Conservation (phyloP, 2,329 filamentous ascomycete species). For the Harringtonia lauricola region DNA sequence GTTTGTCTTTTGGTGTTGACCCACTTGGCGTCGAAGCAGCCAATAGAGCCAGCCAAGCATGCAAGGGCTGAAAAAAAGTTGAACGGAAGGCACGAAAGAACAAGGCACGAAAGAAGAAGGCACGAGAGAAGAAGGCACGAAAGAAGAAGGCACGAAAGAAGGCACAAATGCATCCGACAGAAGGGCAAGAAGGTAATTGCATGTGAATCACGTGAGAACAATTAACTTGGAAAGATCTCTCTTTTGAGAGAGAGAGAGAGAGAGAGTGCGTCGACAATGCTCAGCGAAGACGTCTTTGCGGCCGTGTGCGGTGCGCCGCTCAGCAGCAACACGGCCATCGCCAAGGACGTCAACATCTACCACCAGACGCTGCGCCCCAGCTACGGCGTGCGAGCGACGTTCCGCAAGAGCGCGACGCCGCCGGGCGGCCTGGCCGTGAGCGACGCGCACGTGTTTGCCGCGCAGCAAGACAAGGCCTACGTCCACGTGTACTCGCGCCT, state of each 20-base stretch:
- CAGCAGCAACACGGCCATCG: conserved; percentile 49
- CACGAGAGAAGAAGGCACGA: not conserved
- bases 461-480: conserved; percentile 82
- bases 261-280: conserved; percentile 26
- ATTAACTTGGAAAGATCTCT: too few relatives aligned
- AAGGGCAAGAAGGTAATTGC: too few relatives aligned
- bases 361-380: conserved; percentile 71
- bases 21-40: not conserved
- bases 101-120: too few relatives aligned
- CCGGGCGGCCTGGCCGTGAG: conserved; percentile 71
- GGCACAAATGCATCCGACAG: too few relatives aligned
- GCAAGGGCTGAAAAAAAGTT: too few relatives aligned
- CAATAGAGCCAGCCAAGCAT: not conserved
- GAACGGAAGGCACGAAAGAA: too few relatives aligned
- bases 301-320: conserved; percentile 46
- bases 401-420: conserved; percentile 87
- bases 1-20: too few relatives aligned
- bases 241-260: not conserved
- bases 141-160: too few relatives aligned
- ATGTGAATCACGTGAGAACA: too few relatives aligned
- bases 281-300: conserved; percentile 49
- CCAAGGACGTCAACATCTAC: conserved; percentile 80
- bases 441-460: conserved; percentile 77
- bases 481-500: conserved; percentile 83
- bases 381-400: conserved; percentile 60